Evolutionary conservation across 176 grass and related monocot species (phyloP).

Genomic region (Chrysopogon serrulatus): DNA sequence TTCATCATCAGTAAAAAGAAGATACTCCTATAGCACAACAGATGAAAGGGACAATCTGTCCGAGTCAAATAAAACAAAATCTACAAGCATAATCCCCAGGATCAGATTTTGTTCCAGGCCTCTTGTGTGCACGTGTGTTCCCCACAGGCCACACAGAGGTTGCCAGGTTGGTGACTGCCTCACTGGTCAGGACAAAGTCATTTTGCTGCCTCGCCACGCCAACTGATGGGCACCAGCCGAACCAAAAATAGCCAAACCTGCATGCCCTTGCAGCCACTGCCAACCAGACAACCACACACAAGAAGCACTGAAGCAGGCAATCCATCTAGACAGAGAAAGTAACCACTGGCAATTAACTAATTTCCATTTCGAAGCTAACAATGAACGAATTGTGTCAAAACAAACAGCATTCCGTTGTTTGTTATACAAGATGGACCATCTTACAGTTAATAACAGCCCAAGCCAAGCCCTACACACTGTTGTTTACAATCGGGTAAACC

Average conservation of each 20-base stretch:
- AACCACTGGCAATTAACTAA: not conserved
- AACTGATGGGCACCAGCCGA: not conserved
- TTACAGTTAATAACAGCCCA: slow-evolving; percentile 10
- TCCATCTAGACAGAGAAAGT: not conserved
- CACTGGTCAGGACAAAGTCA: not conserved
- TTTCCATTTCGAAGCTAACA: slow-evolving; percentile 19
- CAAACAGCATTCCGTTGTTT: not conserved
- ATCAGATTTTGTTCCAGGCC: not conserved
- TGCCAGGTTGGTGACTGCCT: not conserved
- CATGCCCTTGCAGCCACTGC: not conserved
- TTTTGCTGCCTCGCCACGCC: no score
- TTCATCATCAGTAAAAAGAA: no score
- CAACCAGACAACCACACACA: not conserved
- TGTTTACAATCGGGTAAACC: slow-evolving; percentile 15
- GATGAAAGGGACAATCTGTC: not conserved
- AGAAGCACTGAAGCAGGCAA: not conserved
- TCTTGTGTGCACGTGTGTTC: not conserved
- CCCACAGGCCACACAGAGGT: not conserved
- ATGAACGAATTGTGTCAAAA: slow-evolving; percentile 3
- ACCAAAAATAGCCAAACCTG: not conserved
- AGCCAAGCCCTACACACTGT: slow-evolving; percentile 6
- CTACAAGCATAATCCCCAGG: not conserved
- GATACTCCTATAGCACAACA: not conserved
- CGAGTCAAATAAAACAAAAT: not conserved
- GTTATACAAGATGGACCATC: not conserved